A percentile compares a stretch with the other conserved stretches of the same genome.
Evolutionary conservation across 441 rosid genomes (phyloP).

Genomic region (California macrophylla): DNA sequence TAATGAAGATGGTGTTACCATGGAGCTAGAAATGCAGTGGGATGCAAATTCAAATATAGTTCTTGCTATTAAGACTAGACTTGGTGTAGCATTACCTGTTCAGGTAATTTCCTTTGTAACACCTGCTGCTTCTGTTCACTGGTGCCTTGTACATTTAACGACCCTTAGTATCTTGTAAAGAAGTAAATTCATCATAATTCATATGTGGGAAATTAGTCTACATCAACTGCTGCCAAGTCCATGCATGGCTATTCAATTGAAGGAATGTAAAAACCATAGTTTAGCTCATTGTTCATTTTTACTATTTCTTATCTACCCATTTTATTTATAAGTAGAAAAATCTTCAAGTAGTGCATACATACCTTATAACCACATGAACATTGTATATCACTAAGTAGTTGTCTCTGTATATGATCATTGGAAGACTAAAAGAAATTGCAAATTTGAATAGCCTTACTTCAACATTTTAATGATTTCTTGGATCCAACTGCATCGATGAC

Average conservation of each 20-base stretch:
- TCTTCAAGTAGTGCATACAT: not conserved
- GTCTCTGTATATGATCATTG: not conserved
- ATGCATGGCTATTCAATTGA: not conserved
- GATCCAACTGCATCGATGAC: not conserved
- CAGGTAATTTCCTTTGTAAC: conserved; percentile 33
- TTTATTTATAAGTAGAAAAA: not conserved
- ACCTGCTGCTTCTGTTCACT: conserved; percentile 1
- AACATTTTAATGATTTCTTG: not conserved
- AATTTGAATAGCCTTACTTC: not conserved
- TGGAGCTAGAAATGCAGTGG: conserved; percentile 74
- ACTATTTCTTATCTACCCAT: not conserved
- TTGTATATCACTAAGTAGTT: not conserved
- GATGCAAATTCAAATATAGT: conserved; percentile 60
- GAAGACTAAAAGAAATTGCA: not conserved
- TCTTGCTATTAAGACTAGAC: conserved; percentile 55
- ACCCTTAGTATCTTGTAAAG: not conserved
- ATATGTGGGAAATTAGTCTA: not conserved
- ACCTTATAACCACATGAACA: not conserved
- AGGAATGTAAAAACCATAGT: not conserved
- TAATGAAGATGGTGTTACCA: conserved; percentile 37
- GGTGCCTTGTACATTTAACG: not conserved
- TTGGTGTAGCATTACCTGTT: conserved; percentile 58
- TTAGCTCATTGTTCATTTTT: conserved; percentile 2
- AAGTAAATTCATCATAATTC: conserved; percentile 1
- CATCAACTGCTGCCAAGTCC: conserved; percentile 5